phyloP scores from a whole-genome alignment of 2,329 filamentous ascomycete species.

The Penicillium brasilianum region DNA sequence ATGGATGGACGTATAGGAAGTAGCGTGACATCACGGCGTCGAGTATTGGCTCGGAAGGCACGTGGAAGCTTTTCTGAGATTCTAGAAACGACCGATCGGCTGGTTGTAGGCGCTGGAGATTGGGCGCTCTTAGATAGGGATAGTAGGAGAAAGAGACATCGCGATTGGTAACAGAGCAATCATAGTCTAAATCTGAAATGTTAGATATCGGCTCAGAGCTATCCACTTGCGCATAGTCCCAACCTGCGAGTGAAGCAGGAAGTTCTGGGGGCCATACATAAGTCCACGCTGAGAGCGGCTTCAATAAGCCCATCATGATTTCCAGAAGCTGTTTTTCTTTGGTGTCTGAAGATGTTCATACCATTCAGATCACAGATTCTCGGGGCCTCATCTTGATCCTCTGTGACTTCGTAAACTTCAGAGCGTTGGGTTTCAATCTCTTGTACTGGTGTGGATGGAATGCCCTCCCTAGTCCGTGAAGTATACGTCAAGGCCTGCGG shows the following conservation, averaged over 20 bases:
- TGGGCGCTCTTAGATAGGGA: constrained; percentile 3
- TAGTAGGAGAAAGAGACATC: background rate
- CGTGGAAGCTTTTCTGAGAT: constrained; percentile 3
- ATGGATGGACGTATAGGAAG: constrained; percentile 7
- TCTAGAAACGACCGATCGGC: constrained; percentile 4
- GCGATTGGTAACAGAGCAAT: background rate
- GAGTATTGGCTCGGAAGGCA: background rate
- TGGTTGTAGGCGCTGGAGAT: background rate
- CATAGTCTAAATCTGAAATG: background rate
- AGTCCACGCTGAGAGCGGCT: background rate
- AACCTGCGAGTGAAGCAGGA: too few species aligned
- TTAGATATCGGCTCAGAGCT: background rate
- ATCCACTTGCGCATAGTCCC: background rate
- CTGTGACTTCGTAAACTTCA: background rate
- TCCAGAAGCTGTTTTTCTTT: background rate
- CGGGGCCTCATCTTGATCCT: background rate
- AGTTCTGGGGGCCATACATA: background rate
- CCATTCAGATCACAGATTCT: constrained; percentile 4
- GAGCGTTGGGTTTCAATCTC: background rate
- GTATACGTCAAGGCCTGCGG: background rate
- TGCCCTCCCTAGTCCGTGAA: background rate
- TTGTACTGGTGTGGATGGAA: background rate
- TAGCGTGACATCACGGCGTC: constrained; percentile 1
- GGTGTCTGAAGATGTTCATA: background rate
- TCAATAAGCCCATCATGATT: background rate